Evolutionary conservation across 2,329 filamentous ascomycete genomes (phyloP).

Genomic region (Colletotrichum higginsianum): DNA sequence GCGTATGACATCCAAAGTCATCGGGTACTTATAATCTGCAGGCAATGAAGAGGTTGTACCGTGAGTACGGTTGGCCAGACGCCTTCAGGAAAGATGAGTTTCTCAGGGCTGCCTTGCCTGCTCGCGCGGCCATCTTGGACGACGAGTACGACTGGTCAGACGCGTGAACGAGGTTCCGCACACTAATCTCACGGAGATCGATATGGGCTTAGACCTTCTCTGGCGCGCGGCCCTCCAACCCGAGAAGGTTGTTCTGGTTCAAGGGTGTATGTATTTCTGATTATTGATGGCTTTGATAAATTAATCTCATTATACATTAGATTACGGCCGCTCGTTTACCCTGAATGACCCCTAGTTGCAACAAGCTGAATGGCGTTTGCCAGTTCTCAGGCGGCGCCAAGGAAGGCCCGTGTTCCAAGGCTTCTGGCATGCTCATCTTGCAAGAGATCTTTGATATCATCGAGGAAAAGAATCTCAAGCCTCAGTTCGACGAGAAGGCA

Average conservation of each 20-base stretch:
- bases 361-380: conserved; percentile 43
- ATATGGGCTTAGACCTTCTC: conserved; percentile 58
- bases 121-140: conserved; percentile 12
- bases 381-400: conserved; percentile 36
- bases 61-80: conserved; percentile 22
- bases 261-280: conserved; percentile 50
- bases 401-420: conserved; percentile 41
- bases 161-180: neutral
- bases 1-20: neutral
- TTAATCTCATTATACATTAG: neutral
- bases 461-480: conserved; percentile 19
- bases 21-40: neutral
- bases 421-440: conserved; percentile 44
- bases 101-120: conserved; percentile 18
- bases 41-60: conserved; percentile 20
- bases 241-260: conserved; percentile 58
- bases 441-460: conserved; percentile 47
- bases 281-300: neutral
- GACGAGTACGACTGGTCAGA: conserved; percentile 32
- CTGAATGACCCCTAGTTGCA: conserved; percentile 41
- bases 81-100: conserved; percentile 26
- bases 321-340: conserved; percentile 53
- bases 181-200: conserved; percentile 61
- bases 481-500: conserved; percentile 44
- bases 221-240: conserved; percentile 62